Conservation (phyloP, 352 stramenopile species). For the Phytopythium delawarense region DNA sequence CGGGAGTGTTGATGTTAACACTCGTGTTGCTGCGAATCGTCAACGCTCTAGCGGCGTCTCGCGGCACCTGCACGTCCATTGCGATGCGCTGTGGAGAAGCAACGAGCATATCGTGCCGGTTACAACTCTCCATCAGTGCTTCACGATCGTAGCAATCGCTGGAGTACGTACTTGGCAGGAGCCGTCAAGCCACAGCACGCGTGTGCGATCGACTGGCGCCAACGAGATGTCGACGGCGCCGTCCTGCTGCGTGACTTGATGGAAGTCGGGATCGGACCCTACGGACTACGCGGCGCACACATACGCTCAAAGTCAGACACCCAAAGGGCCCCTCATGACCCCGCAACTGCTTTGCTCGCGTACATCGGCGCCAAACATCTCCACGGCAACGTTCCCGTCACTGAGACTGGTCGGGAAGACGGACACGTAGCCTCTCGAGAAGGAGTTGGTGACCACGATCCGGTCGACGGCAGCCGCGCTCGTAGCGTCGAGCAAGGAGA, state of each 20-base stretch:
- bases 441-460: constrained; percentile 35
- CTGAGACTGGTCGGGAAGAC: constrained; percentile 16
- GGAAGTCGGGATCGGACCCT: constrained; percentile 20
- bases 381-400: constrained; percentile 26
- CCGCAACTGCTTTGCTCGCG: neutral
- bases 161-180: constrained; percentile 49
- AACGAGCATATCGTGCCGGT: neutral
- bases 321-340: neutral
- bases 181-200: constrained; percentile 62
- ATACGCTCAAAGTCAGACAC: neutral
- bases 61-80: constrained; percentile 35
- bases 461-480: constrained; percentile 6
- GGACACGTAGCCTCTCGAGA: constrained; percentile 34
- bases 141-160: neutral
- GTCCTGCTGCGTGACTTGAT: constrained; percentile 21
- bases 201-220: constrained; percentile 29
- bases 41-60: constrained; percentile 18
- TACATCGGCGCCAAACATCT: constrained; percentile 27
- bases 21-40: constrained; percentile 45
- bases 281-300: constrained; percentile 11
- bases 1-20: constrained; percentile 37
- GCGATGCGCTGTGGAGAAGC: constrained; percentile 26
- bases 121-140: neutral
- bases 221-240: constrained; percentile 20
- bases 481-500: constrained; percentile 31